phyloP scores from a whole-genome alignment of 441 rosid genomes.

The Populus hybrid region DNA sequence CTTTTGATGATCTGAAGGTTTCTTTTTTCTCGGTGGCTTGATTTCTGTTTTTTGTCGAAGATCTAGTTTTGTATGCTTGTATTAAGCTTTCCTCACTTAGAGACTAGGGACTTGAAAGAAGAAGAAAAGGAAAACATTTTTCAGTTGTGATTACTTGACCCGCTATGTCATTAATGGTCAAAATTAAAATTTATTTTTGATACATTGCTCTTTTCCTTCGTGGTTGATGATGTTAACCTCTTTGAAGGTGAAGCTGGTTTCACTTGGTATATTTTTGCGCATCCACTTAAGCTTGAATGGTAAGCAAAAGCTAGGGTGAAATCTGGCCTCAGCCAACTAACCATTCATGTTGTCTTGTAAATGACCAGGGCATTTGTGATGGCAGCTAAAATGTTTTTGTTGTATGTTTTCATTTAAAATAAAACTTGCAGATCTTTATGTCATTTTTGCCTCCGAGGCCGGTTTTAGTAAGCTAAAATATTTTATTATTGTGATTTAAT shows the following conservation, averaged over 20 bases:
- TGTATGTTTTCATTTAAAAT: no score
- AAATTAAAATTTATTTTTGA: constrained; percentile 13
- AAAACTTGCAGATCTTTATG: no score
- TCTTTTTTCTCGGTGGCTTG: background rate
- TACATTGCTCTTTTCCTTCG: background rate
- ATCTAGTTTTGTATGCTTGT: constrained; percentile 25
- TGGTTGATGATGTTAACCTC: background rate
- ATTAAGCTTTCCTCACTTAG: constrained; percentile 7
- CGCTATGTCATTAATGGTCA: background rate
- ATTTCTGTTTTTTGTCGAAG: constrained; percentile 8
- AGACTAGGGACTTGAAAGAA: constrained; percentile 6
- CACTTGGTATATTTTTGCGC: background rate
- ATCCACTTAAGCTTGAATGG: background rate
- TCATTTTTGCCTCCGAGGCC: no score
- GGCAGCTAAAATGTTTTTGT: no score
- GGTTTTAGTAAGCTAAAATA: no score
- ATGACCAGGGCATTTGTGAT: no score
- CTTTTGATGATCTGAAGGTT: background rate
- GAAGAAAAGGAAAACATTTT: background rate
- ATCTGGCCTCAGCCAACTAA: background rate
- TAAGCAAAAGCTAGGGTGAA: background rate
- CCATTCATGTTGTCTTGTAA: no score
- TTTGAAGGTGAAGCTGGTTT: background rate
- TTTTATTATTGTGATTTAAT: no score
- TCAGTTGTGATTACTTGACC: background rate